Evolutionary conservation across 306 rosid species (phyloP), one percentile per base, ranked within the genome.

Genomic region (Acmispon strigosus): DNA sequence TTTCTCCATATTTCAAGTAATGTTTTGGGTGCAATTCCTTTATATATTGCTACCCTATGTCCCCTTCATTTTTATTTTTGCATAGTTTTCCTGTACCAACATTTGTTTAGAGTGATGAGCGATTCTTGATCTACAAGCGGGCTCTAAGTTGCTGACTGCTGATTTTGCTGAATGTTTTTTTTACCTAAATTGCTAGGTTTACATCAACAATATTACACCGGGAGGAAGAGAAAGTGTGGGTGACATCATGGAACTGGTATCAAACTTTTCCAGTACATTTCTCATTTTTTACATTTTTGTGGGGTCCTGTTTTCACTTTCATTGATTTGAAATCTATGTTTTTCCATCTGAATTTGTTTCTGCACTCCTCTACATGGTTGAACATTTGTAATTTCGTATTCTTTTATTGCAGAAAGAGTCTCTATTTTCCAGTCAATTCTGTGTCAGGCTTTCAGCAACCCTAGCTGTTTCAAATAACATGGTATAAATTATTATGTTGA

Each of bases 171-270:
- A 73, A 64, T 51, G 48, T 70, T 71, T 62, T 16, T 56, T 29
- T 70, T 80, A 63, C 42, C 73, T 62, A 70, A 69, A 69, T 79
- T 82, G 70, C 78, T 81, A 93, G 98, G 89, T 87, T 19, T 83
- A 78, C 83, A 78, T 83, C 84, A 78, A 82, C 47, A 66, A 73
- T 77, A 69, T 86, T 62, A 83, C 83, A 8, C 61, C 73, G 2
- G 83, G 79, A 61, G 81, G 88, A 65, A 83, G 77, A 54, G 84
- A 78, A 53, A 69, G 82, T 64, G 62, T 78, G 74, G 74, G 66
- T 54, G 78, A 76, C 84, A 56, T 84, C 81, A 83, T 61, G 75
- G 92, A 85, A 86, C 84, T 90, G 98, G 98, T 93, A 93, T 85
- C 89, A 69, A 27, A 81, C 76, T 77, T 87, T 84, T 87, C 85